Evolutionary conservation across 768 basidiomycete species (phyloP).

Genomic region (Agrocybe chaxingu): DNA sequence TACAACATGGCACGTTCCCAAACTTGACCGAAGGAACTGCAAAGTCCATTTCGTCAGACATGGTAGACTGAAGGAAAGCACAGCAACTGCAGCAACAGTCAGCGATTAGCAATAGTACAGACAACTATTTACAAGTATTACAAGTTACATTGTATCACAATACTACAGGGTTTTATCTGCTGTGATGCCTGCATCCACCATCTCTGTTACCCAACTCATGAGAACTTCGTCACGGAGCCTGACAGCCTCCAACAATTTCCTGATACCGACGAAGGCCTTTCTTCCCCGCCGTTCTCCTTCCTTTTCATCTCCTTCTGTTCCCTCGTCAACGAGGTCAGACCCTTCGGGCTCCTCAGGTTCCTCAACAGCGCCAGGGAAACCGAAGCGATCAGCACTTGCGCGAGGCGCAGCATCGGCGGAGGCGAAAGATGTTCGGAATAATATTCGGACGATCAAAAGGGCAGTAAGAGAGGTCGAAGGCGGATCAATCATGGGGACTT

Average conservation of each 20-base stretch:
- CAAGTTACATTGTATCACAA: background rate
- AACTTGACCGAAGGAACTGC: too few species aligned
- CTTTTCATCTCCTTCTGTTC: constrained; percentile 46
- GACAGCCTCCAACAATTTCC: constrained; percentile 61
- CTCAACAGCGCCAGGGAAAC: constrained; percentile 81
- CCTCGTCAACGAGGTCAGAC: constrained; percentile 41
- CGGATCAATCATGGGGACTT: constrained; percentile 58
- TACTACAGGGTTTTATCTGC: constrained; percentile 1
- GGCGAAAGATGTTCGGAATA: constrained; percentile 79
- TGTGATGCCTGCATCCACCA: constrained; percentile 25
- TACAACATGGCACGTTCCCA: constrained; percentile 14
- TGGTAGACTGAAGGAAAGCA: too few species aligned
- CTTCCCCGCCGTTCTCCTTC: constrained; percentile 74
- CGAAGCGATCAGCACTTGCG: constrained; percentile 82
- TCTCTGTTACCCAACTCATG: constrained; percentile 42
- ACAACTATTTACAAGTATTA: background rate
- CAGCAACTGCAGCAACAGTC: too few species aligned
- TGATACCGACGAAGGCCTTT: constrained; percentile 62
- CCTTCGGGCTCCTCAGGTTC: constrained; percentile 68
- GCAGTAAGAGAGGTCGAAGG: constrained; percentile 77
- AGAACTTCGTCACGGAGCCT: constrained; percentile 59
- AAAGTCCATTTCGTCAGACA: too few species aligned
- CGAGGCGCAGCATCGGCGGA: constrained; percentile 65
- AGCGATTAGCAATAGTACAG: background rate
- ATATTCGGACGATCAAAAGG: constrained; percentile 75